phyloP scores from a whole-genome alignment of 2,329 filamentous ascomycete genomes.

The Curvularia hawaiiensis region DNA sequence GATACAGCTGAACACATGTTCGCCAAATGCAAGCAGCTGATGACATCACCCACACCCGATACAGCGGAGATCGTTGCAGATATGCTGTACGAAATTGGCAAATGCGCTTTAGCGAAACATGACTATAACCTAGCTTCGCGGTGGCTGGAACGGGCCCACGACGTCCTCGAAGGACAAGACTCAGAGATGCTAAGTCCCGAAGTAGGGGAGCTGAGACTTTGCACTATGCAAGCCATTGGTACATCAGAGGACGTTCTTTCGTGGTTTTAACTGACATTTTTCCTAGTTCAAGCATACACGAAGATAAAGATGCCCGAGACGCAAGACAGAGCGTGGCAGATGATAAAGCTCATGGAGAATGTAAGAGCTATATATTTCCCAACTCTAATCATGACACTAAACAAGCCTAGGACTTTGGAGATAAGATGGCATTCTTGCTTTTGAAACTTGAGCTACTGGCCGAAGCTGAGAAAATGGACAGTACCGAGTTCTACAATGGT shows the following conservation, averaged over 20 bases:
- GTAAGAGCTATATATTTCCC: slow-evolving; percentile 17
- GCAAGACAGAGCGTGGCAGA: slow-evolving; percentile 58
- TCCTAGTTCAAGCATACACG: slow-evolving; percentile 62
- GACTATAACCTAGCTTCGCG: slow-evolving; percentile 63
- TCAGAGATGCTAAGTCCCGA: slow-evolving; percentile 63
- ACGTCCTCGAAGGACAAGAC: slow-evolving; percentile 62
- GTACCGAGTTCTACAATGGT: slow-evolving; percentile 51
- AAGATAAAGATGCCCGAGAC: slow-evolving; percentile 53
- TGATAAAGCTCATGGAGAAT: slow-evolving; percentile 67
- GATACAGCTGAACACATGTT: slow-evolving; percentile 83
- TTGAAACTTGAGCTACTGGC: slow-evolving; percentile 71
- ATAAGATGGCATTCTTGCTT: slow-evolving; percentile 68
- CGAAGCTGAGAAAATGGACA: slow-evolving; percentile 44
- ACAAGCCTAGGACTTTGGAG: slow-evolving; percentile 57
- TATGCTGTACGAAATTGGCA: slow-evolving; percentile 74
- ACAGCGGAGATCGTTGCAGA: slow-evolving; percentile 68
- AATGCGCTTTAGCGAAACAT: slow-evolving; percentile 58
- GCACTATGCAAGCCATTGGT: slow-evolving; percentile 65
- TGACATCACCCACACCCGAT: slow-evolving; percentile 52
- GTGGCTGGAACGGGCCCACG: slow-evolving; percentile 75
- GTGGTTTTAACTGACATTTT: slow-evolving; percentile 11
- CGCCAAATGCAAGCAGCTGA: slow-evolving; percentile 56
- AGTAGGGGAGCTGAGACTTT: slow-evolving; percentile 67
- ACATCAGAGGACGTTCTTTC: background rate
- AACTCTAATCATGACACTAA: background rate